Evolutionary conservation across 805 yeast species (phyloP), one percentile per base, ranked within the genome.

Genomic region (Saturnispora serradocipensis): DNA sequence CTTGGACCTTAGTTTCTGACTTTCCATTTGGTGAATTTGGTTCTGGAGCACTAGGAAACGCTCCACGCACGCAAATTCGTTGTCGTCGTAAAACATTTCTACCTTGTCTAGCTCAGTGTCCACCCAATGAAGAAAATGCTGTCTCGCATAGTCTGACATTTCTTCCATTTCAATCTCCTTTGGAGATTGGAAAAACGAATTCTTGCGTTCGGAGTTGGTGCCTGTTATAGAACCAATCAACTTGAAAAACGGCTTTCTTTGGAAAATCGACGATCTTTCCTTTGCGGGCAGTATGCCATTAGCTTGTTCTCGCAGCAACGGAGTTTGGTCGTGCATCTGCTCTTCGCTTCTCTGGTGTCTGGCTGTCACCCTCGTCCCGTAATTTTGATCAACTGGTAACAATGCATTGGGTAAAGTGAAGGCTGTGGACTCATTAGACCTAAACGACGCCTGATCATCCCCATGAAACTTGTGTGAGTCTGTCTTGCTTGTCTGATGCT

Each of bases 111-210:
- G 68, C 62, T 88, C 84, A 0, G 58, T 49, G 50, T 85, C 84
- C 5, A 88, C 72, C 95, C 95, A 88, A 2, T 59, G 62, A n/a
- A 74, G 56, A 56, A 88, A 88, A 49, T 75, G 76, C 4, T 63
- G 56, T 43, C 71, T 72, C 11, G 72, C 75, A n/a, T 69, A 67
- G 25, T 60, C 64, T 10, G 68, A 61, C 39, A 65, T 53, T 48
- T 66, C 66, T 10, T 66, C 69, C 45, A 66, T 34, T 43, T 66
- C 70, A 1, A 65, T 61, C 16, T 42, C 49, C 9, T 6, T 10
- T 9, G 38, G 18, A 5, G 32, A 13, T 18, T 16, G 24, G 13
- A 38, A 22, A 10, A 40, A 11, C 25, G 49, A n/a, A 24, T 27
- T 18, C 22, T 18, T 36, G 16, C 25, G 20, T 8, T 11, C 16